Evolutionary conservation across 2,329 filamentous ascomycete genomes (phyloP).

Genomic region (Pseudogymnoascus sp.): DNA sequence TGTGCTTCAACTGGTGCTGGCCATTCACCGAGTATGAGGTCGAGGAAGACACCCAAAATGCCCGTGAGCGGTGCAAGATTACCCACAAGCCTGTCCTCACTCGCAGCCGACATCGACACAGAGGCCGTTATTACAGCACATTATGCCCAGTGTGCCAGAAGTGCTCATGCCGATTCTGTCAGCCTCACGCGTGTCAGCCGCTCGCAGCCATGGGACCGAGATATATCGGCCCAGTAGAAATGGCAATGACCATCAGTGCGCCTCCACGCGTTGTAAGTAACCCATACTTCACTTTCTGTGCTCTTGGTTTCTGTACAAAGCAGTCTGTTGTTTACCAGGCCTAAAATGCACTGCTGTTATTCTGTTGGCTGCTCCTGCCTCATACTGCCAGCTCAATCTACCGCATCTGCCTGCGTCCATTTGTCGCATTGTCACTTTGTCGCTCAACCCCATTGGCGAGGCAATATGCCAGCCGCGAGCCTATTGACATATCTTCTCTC

Average conservation of each 20-base stretch:
- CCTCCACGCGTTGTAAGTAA: not conserved
- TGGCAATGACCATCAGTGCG: not conserved
- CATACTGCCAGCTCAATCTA: not conserved
- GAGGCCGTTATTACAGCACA: not conserved
- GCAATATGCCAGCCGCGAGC: not conserved
- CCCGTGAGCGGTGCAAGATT: not conserved
- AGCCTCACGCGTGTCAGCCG: not conserved
- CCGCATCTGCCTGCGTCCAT: not conserved
- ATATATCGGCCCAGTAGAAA: not conserved
- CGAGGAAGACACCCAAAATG: not conserved
- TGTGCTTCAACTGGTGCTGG: constrained; percentile 8
- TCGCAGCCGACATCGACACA: not conserved
- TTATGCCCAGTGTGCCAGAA: not conserved
- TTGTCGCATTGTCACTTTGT: not conserved
- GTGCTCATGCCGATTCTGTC: not conserved
- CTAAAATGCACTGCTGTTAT: too few relatives aligned
- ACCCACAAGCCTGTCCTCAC: not conserved
- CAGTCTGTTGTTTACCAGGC: not conserved
- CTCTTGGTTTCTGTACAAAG: not conserved
- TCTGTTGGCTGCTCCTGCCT: not conserved
- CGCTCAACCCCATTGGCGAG: not conserved
- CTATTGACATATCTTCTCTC: not conserved
- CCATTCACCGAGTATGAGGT: not conserved
- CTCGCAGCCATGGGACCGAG: not conserved
- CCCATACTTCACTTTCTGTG: not conserved